Evolutionary conservation across 1,284 basidiomycete genomes (phyloP), one percentile per base, ranked within the genome.

Genomic region (Meripilus lineatus): DNA sequence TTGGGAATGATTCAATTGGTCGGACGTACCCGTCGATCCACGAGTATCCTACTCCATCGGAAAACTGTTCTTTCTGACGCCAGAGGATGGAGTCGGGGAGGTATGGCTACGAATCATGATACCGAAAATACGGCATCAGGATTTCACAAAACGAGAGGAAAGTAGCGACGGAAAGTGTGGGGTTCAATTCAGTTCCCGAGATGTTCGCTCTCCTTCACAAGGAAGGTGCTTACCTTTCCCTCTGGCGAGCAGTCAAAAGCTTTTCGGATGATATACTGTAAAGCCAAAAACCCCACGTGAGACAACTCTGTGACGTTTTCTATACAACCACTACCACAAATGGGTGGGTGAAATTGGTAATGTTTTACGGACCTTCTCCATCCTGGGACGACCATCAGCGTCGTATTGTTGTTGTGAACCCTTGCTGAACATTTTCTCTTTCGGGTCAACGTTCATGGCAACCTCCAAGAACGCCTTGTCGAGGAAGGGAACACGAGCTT

Each of bases 1-100:
- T 26, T 2, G 30, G 24, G 40, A n/a, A 24, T n/a, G n/a, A n/a
- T n/a, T n/a, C n/a, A n/a, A n/a, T n/a, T n/a, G n/a, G n/a, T n/a
- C n/a, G n/a, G 13, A 56, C 75, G 38, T 60, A 88, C 81, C 94
- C 93, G 60, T 99, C 96, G 61, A 99, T 99, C 96, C 96, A 99
- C 36, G 92, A 96, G 71, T 99, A 99, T 22, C 96, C 96, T 46
- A 99, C 96, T 49, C 96, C 96, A 63, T 99, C 96, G 10, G 93
- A 96, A 73, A 99, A 99, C 61, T 98, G 94, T 68, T 99, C 96
- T 68, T 99, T 99, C 66, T 99, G 96, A 50, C 96, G 81, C 96
- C 96, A 99, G 32, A 99, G 77, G 57, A 99, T 98, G 26, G 87
- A 89, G 50, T 80, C 79, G 17, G 96, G 96, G 43, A 99, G 80